Evolutionary conservation across 306 rosid genomes (phyloP), one percentile per base, ranked within the genome.

Genomic region (Quercus glauca): DNA sequence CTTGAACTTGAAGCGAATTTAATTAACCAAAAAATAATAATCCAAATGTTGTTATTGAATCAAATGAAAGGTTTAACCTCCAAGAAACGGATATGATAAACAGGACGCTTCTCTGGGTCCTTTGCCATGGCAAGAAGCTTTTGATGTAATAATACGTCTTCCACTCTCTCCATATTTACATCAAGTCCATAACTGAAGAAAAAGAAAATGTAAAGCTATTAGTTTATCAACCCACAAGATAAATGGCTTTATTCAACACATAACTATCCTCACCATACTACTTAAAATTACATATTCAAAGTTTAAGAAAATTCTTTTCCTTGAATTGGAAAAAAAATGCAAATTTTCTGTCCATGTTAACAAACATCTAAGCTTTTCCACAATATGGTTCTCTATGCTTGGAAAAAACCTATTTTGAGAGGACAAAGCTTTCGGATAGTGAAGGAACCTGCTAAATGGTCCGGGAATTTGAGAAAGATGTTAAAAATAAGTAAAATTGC

Each of bases 51-150:
- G 51, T 4, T 23, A 29, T 69, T 55, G 64, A 82, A 82, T 75
- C 11, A 43, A 67, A 81, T 43, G 53, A 25, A 70, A 55, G 80
- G 65, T 9, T 49, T 26, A 83, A 96, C 99, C 99, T 96, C 99
- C 80, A 96, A 73, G 83, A 91, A 90, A 76, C 99, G 99, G 55
- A 91, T 88, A 76, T 89, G 91, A 81, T 83, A 93, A 56, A 89
- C 96, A 17, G 99, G 99, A 60, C 98, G 94, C 88, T 93, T 96
- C 79, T 86, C 90, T 9, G 99, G 99, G 41, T 91, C 96, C 88
- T 78, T 96, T 18, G 99, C 99, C 81, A 88, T 76, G 77, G 83
- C 87, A 83, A 96, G 98, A 85, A 96, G 96, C 72, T 45, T 90
- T 81, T 86, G 96, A 83, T 96, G 99, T 77, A 96, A 71, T 80